Evolutionary conservation across 345 rosid species (phyloP), one percentile per base, ranked within the genome.

Genomic region (Citrus glauca): DNA sequence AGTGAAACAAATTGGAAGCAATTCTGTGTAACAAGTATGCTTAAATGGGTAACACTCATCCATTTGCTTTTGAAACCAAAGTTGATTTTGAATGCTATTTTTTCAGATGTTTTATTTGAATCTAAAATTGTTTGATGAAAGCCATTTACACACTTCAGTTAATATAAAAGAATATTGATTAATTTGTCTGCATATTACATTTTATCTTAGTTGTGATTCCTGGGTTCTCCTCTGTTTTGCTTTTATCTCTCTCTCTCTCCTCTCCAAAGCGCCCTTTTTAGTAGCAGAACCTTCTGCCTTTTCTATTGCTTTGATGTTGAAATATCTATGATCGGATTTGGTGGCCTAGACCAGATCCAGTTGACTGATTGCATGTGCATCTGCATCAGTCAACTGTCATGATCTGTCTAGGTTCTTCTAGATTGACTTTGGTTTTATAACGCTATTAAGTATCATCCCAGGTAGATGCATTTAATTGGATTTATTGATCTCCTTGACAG

Each of bases 401-500:
- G 53, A 45, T 71, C 24, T 69, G 67, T 55, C 68, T 45, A 50
- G 73, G 17, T 40, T 60, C 50, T 74, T 59, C 60, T 70, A 60
- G 25, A 63, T 68, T 81, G 75, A 68, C 82, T 77, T 90, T 88
- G 82, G 77, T 86, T 83, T 79, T 62, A 81, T 88, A 81, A 87
- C 89, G 70, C 64, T 66, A 72, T 82, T 60, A 69, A 86, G 87
- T 82, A 90, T 87, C 82, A 83, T 82, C 90, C 92, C 87, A 81
- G 91, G 91, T 87, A 86, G 88, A 85, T 83, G 88, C 88, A 57
- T 89, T 89, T 91, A 94, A 89, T 89, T 84, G 84, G 89, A 86
- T 92, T 92, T 90, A 73, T 93, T 93, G 86, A 85, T 90, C 86
- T 91, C 84, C 82, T 91, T 96, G 94, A 85, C 99, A 96, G 99